Percentiles rank a stretch among this genome's conserved stretches.
phyloP scores from a whole-genome alignment of 495 filamentous ascomycete species.

The Hypoxylon fragiforme region DNA sequence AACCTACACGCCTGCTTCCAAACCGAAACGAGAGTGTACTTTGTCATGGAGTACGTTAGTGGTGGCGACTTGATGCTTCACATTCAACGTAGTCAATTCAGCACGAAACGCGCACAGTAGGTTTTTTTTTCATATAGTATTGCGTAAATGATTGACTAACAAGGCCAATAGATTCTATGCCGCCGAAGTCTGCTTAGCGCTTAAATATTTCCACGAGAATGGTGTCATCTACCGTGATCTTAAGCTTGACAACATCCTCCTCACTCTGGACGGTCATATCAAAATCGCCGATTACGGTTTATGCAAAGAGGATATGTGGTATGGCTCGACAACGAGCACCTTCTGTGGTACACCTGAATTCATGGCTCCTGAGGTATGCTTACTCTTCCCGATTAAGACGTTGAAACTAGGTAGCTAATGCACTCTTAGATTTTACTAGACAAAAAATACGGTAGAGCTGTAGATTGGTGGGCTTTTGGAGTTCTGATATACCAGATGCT shows the following conservation, averaged over 20 bases:
- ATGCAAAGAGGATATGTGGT: slow-evolving; percentile 99
- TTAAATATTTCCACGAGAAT: slow-evolving; percentile 99
- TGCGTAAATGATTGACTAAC: slow-evolving; percentile 6
- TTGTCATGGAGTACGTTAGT: slow-evolving; percentile 99
- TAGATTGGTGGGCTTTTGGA: slow-evolving; percentile 99
- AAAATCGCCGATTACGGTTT: slow-evolving; percentile 99
- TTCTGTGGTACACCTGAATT: slow-evolving; percentile 99
- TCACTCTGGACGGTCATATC: slow-evolving; percentile 96
- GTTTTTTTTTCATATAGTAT: slow-evolving; percentile 38
- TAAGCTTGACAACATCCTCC: slow-evolving; percentile 97
- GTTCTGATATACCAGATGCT: slow-evolving; percentile 99
- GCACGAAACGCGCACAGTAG: slow-evolving; percentile 92
- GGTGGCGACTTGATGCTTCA: slow-evolving; percentile 99
- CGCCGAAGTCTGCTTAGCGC: slow-evolving; percentile 91
- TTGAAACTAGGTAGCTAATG: slow-evolving; percentile 12
- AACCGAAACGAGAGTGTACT: slow-evolving; percentile 97
- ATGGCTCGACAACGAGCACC: slow-evolving; percentile 92
- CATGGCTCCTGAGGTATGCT: slow-evolving; percentile 93
- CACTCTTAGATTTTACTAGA: slow-evolving; percentile 83
- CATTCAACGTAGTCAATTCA: slow-evolving; percentile 96
- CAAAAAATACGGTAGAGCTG: slow-evolving; percentile 98
- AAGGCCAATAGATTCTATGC: slow-evolving; percentile 78
- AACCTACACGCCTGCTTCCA: slow-evolving; percentile 99
- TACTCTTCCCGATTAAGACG: neutral
- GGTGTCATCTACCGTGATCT: slow-evolving; percentile 99